Evolutionary conservation across 768 basidiomycete genomes (phyloP).

Genomic region (Auricularia sp.): DNA sequence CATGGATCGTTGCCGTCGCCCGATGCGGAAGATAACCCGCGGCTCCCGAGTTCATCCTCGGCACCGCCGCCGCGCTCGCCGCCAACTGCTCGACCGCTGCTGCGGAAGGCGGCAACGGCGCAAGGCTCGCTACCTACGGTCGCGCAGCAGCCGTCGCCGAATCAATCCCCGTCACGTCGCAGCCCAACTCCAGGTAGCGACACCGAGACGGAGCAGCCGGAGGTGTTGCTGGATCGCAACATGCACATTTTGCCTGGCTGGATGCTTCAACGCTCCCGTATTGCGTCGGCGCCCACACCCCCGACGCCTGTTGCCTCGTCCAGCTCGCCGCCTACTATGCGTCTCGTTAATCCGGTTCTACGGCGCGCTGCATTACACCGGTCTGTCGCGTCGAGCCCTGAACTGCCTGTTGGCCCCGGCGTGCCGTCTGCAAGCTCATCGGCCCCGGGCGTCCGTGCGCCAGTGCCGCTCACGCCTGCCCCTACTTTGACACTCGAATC

Average conservation of each 20-base stretch:
- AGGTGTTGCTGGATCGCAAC: constrained; percentile 85
- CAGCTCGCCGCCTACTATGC: constrained; percentile 27
- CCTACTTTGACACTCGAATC: constrained; percentile 18
- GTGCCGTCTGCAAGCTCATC: neutral
- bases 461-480: neutral
- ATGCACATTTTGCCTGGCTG: constrained; percentile 96
- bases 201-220: constrained; percentile 80
- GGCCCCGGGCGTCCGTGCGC: neutral
- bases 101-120: constrained; percentile 20
- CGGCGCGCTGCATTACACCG: constrained; percentile 34
- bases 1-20: constrained; percentile 7
- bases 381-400: constrained; percentile 61
- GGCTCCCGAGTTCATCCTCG: constrained; percentile 6
- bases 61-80: neutral
- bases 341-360: constrained; percentile 31
- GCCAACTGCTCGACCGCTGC: constrained; percentile 13
- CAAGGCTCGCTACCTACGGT: constrained; percentile 14
- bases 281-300: neutral
- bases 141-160: constrained; percentile 21
- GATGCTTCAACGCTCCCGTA: constrained; percentile 44
- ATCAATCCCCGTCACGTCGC: neutral
- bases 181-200: neutral
- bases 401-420: constrained; percentile 22
- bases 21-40: neutral
- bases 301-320: neutral